phyloP scores from a whole-genome alignment of 495 filamentous ascomycete species.

The Pseudevernia furfuracea region DNA sequence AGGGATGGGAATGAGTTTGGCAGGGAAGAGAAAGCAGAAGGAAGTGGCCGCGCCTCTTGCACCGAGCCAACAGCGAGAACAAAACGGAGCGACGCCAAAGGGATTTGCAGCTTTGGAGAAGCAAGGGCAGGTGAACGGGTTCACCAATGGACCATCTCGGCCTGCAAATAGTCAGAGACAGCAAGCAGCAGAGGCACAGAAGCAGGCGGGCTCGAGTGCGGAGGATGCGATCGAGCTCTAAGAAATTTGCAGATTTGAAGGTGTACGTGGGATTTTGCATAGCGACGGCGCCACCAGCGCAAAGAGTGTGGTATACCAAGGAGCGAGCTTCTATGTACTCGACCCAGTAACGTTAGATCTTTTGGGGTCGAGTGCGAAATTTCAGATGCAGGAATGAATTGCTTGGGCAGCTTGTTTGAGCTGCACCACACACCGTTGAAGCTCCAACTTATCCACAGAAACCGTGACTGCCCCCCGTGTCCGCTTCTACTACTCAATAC shows the following conservation, averaged over 20 bases:
- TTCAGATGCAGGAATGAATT: background rate
- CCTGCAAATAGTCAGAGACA: background rate
- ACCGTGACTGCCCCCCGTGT: too few species aligned
- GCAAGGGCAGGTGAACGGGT: constrained; percentile 1
- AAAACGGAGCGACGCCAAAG: background rate
- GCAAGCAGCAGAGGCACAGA: background rate
- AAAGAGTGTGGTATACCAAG: background rate
- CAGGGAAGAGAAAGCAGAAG: background rate
- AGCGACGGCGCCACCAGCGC: constrained; percentile 19
- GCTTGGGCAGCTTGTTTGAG: background rate
- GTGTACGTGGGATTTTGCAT: constrained; percentile 8
- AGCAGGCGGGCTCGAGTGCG: constrained; percentile 18
- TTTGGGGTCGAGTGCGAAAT: background rate
- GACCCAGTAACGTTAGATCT: background rate
- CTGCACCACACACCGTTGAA: background rate
- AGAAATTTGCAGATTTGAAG: too few species aligned
- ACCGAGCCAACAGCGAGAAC: background rate
- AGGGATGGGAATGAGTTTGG: constrained; percentile 3
- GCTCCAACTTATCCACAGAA: background rate
- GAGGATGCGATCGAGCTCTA: constrained; percentile 26
- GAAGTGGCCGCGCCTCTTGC: background rate
- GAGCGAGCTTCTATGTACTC: background rate
- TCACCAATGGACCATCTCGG: background rate
- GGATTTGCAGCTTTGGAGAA: constrained; percentile 18
- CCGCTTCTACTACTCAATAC: too few species aligned